Percentiles rank a stretch among this genome's conserved stretches.
Evolutionary conservation across 176 grass and related monocot genomes (phyloP).

Genomic region (Juncus effusus): DNA sequence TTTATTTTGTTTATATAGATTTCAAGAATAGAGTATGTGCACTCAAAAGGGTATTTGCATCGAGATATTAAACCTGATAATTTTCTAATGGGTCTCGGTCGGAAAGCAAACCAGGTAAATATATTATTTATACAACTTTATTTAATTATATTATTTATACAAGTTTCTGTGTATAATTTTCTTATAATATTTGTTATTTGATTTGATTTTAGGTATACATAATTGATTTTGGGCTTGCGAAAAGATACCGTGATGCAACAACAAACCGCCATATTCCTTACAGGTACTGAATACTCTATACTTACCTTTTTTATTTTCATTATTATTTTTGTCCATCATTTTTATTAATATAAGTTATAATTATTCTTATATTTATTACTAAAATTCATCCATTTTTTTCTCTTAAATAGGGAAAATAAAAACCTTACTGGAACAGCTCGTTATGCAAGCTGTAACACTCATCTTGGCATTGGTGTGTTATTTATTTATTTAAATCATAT

Average conservation of each 20-base stretch:
- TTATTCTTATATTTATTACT: constrained; percentile 2
- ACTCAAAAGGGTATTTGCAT: constrained; percentile 98
- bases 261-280: constrained; percentile 97
- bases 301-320: constrained; percentile 9
- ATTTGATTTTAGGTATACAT: constrained; percentile 69
- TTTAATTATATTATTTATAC: not conserved
- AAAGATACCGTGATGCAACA: constrained; percentile 82
- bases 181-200: constrained; percentile 12
- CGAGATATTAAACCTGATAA: constrained; percentile 97
- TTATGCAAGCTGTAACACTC: constrained; percentile 94
- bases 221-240: constrained; percentile 99
- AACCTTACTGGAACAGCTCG: constrained; percentile 92
- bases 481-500: not conserved
- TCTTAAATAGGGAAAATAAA: constrained; percentile 75
- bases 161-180: constrained; percentile 7
- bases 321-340: not conserved
- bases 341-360: constrained; percentile 11
- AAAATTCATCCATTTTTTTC: not conserved
- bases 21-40: constrained; percentile 81
- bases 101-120: constrained; percentile 81
- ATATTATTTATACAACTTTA: not conserved
- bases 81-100: constrained; percentile 92
- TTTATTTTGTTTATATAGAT: constrained; percentile 44
- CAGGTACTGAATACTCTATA: constrained; percentile 33
- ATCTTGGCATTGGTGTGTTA: constrained; percentile 79